These are phyloP conservation scores for Truncatella angustata DNA, from an alignment of 2,329 filamentous ascomycete species.

Conservation along the genomic window DNA sequence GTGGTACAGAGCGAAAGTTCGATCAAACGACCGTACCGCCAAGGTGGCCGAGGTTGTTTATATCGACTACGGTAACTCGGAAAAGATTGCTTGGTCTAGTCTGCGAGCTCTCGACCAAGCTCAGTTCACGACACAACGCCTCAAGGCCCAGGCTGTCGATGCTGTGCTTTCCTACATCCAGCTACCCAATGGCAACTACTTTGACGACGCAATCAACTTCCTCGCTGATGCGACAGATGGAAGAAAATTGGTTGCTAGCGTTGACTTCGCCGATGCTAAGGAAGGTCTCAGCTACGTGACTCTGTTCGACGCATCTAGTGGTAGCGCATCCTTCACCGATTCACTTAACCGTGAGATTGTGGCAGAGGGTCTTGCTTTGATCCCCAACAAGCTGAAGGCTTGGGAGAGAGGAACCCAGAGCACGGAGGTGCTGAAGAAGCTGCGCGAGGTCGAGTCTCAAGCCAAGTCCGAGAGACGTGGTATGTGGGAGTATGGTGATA, in stretches of 20 bases:
- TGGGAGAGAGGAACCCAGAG: conserved; percentile 79
- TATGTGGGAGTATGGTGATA: conserved; percentile 98
- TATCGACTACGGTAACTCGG: conserved; percentile 94
- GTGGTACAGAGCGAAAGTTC: conserved; percentile 92
- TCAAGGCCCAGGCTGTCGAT: conserved; percentile 84
- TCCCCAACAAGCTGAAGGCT: conserved; percentile 84
- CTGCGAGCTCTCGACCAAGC: conserved; percentile 77
- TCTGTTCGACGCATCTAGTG: conserved; percentile 73
- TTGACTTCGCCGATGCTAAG: conserved; percentile 76
- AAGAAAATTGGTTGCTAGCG: conserved; percentile 81
- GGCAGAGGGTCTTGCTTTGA: conserved; percentile 81
- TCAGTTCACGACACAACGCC: conserved; percentile 76
- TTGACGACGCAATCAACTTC: conserved; percentile 73
- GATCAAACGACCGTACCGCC: conserved; percentile 86
- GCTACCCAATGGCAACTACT: conserved; percentile 83
- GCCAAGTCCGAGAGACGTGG: conserved; percentile 80
- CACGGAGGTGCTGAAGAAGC: conserved; percentile 65
- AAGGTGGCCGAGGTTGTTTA: conserved; percentile 90
- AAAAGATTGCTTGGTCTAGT: conserved; percentile 80
- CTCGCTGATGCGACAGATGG: conserved; percentile 73
- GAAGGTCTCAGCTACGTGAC: conserved; percentile 85
- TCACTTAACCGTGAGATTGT: conserved; percentile 90
- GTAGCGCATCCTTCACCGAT: conserved; percentile 58
- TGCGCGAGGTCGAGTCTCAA: conserved; percentile 71
- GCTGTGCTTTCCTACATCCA: conserved; percentile 87